Evolutionary conservation across 2,329 filamentous ascomycete species (phyloP).

Genomic region (Pezicula radicicola): DNA sequence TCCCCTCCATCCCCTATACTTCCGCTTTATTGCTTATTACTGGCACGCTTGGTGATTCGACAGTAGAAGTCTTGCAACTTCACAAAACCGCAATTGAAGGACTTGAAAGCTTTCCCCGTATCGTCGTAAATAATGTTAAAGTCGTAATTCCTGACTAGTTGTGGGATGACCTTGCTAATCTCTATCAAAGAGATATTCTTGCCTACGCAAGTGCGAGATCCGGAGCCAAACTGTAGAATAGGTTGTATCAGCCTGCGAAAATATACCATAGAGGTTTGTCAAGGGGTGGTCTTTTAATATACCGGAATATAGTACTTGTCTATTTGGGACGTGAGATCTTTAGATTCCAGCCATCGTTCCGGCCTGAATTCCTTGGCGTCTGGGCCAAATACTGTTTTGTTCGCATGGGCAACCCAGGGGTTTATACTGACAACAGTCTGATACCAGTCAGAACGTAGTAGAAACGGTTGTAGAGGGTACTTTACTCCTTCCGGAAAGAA

Average conservation of each 20-base stretch:
- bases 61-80: no score
- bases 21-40: no score
- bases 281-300: not conserved
- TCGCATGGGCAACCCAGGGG: slow-evolving; percentile 26
- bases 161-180: slow-evolving; percentile 36
- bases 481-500: slow-evolving; percentile 2
- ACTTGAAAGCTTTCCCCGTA: no score
- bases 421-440: slow-evolving; percentile 32
- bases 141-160: not conserved
- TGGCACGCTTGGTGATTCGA: no score
- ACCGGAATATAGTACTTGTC: not conserved
- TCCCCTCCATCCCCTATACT: no score
- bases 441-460: not conserved
- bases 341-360: slow-evolving; percentile 10
- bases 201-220: slow-evolving; percentile 36
- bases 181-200: slow-evolving; percentile 38
- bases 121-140: not conserved
- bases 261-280: not conserved
- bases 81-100: no score
- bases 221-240: slow-evolving; percentile 30
- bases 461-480: not conserved
- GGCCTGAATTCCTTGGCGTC: slow-evolving; percentile 9
- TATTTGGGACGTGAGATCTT: slow-evolving; percentile 1
- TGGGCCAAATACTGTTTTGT: slow-evolving; percentile 3
- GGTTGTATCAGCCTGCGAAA: slow-evolving; percentile 5